A percentile compares a stretch with the other conserved stretches of the same genome.
phyloP scores from a whole-genome alignment of 805 yeast genomes.

The Teunomyces lycoperdinae region DNA sequence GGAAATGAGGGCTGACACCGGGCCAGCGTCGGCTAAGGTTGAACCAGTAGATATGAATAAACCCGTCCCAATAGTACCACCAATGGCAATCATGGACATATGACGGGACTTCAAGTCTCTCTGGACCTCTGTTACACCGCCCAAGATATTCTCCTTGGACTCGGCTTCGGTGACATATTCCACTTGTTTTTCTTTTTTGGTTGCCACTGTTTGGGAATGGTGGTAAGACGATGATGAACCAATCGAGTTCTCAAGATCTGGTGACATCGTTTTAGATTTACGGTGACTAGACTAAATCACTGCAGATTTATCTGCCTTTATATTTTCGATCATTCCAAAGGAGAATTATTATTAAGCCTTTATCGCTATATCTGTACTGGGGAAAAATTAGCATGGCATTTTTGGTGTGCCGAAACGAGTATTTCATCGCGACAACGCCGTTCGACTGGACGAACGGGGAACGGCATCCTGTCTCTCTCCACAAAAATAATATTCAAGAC shows the following conservation, averaged over 20 bases:
- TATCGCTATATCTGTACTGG: neutral
- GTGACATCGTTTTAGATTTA: slow-evolving; percentile 2
- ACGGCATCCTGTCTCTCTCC: neutral
- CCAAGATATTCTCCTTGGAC: slow-evolving; percentile 5
- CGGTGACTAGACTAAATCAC: neutral
- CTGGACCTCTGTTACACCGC: slow-evolving; percentile 38
- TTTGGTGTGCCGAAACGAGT: neutral
- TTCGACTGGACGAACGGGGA: neutral
- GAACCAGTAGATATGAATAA: slow-evolving; percentile 62
- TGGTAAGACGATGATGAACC: slow-evolving; percentile 9
- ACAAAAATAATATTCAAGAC: neutral
- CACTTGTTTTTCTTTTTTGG: slow-evolving; percentile 12
- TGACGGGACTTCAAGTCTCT: slow-evolving; percentile 65
- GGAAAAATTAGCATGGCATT: slow-evolving; percentile 1
- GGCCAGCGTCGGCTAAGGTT: slow-evolving; percentile 60
- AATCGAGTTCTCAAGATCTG: slow-evolving; percentile 13
- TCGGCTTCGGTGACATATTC: slow-evolving; percentile 19
- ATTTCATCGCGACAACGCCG: slow-evolving; percentile 1
- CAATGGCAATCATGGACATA: slow-evolving; percentile 72
- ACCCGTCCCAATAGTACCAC: slow-evolving; percentile 82
- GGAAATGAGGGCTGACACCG: slow-evolving; percentile 63
- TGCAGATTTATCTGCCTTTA: neutral
- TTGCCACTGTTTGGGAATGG: slow-evolving; percentile 4
- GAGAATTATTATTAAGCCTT: neutral
- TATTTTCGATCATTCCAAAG: neutral